These are phyloP conservation scores for Chaetomium strumarium DNA, from an alignment of 2,329 filamentous ascomycete species.

Conservation along the genomic window DNA sequence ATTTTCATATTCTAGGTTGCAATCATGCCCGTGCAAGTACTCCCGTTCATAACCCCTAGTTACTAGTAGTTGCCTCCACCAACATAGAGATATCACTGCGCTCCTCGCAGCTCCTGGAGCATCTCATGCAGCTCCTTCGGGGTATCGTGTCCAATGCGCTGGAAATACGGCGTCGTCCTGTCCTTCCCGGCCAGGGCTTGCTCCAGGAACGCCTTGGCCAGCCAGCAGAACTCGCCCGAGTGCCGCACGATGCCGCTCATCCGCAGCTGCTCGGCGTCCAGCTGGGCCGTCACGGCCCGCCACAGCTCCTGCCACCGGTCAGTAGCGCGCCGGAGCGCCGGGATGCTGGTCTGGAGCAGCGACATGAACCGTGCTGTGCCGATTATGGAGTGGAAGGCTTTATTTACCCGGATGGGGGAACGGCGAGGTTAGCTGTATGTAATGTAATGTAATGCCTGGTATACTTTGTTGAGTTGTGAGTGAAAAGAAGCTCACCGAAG, in stretches of 20 bases:
- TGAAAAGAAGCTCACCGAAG: neutral
- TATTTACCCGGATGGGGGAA: neutral
- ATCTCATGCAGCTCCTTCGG: slow-evolving; percentile 7
- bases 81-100: slow-evolving; percentile 11
- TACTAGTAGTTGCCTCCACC: slow-evolving; percentile 32
- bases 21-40: no score
- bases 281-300: neutral
- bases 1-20: no score
- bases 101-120: neutral
- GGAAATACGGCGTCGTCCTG: neutral
- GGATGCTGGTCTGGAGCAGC: neutral
- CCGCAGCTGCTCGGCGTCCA: slow-evolving; percentile 1
- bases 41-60: no score
- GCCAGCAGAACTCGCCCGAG: slow-evolving; percentile 8
- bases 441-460: neutral
- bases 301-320: slow-evolving; percentile 10
- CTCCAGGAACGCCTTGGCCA: slow-evolving; percentile 1
- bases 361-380: neutral
- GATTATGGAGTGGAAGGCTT: slow-evolving; percentile 1
- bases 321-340: neutral
- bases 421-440: neutral
- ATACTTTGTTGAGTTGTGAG: no score
- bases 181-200: neutral
- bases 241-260: slow-evolving; percentile 5
- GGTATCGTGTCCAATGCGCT: slow-evolving; percentile 1